Conservation (phyloP, 2,329 filamentous ascomycete species). For the Xylariaceae sp. region DNA sequence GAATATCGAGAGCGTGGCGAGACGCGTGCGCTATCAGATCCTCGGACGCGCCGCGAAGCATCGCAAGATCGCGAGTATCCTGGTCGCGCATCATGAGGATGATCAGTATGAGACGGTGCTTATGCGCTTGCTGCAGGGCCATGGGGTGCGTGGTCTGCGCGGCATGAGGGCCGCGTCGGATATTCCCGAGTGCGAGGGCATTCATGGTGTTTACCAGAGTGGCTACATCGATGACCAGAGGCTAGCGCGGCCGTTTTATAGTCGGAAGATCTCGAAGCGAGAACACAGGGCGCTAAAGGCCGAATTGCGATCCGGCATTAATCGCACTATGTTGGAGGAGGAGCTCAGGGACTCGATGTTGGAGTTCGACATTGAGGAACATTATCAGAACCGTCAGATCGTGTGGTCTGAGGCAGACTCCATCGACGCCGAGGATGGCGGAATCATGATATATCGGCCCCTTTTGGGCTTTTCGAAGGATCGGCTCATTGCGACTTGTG, state of each 20-base stretch:
- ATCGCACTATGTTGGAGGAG: constrained; percentile 11
- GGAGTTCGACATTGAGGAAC: constrained; percentile 24
- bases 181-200: constrained; percentile 79
- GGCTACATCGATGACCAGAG: constrained; percentile 49
- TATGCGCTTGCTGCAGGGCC: constrained; percentile 66
- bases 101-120: constrained; percentile 89
- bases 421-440: constrained; percentile 54
- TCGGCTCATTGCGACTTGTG: constrained; percentile 68
- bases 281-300: constrained; percentile 25
- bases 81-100: constrained; percentile 82
- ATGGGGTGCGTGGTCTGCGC: constrained; percentile 62
- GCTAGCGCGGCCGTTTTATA: constrained; percentile 34
- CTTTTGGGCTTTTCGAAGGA: constrained; percentile 67
- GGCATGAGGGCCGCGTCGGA: constrained; percentile 61
- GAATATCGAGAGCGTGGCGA: constrained; percentile 73
- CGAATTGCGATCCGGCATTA: constrained; percentile 26
- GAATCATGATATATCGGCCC: constrained; percentile 63
- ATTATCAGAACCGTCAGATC: constrained; percentile 12
- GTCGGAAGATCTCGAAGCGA: constrained; percentile 28
- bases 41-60: constrained; percentile 58
- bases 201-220: constrained; percentile 66
- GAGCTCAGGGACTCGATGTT: constrained; percentile 19
- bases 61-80: constrained; percentile 51
- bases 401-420: constrained; percentile 13
- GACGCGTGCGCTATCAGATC: constrained; percentile 65